Evolutionary conservation across 768 basidiomycete genomes (phyloP).

Genomic region (Daedaleopsis sinensis): DNA sequence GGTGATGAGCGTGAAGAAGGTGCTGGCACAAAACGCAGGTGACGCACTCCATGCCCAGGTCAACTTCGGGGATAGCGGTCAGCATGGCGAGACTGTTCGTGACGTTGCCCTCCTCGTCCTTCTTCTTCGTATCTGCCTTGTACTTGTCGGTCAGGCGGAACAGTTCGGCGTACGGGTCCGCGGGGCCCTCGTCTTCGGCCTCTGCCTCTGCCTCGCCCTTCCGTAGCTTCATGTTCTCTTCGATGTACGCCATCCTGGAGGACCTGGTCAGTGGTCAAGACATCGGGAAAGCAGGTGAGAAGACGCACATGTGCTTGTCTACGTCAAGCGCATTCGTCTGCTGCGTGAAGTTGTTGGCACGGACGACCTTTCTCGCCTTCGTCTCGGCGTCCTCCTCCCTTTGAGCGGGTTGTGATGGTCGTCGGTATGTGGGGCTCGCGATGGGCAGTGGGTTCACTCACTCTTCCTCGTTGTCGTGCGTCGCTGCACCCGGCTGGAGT

Average conservation of each 20-base stretch:
- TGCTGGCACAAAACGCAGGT: not conserved
- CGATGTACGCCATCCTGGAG: slow-evolving; percentile 95
- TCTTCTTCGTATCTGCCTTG: slow-evolving; percentile 50
- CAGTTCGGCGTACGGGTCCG: slow-evolving; percentile 79
- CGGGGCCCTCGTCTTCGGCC: slow-evolving; percentile 45
- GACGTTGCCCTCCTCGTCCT: slow-evolving; percentile 83
- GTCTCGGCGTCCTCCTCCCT: slow-evolving; percentile 72
- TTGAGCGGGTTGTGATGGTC: too few species aligned
- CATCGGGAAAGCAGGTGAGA: not conserved
- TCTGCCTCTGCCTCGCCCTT: slow-evolving; percentile 56
- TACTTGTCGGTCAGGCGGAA: slow-evolving; percentile 72
- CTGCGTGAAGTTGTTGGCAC: slow-evolving; percentile 93
- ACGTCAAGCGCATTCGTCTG: slow-evolving; percentile 96
- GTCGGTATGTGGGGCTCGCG: too few species aligned
- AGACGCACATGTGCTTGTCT: slow-evolving; percentile 93
- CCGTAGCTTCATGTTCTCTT: slow-evolving; percentile 84
- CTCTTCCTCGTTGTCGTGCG: slow-evolving; percentile 61
- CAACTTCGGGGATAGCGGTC: slow-evolving; percentile 97
- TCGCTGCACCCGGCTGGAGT: slow-evolving; percentile 49
- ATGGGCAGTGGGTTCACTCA: slow-evolving; percentile 35
- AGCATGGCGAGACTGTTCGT: slow-evolving; percentile 95
- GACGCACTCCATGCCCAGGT: slow-evolving; percentile 97
- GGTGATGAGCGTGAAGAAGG: not conserved
- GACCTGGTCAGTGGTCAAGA: not conserved
- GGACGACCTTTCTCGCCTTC: slow-evolving; percentile 71